phyloP scores from a whole-genome alignment of 1,284 basidiomycete species.

The Apiotrichum mycotoxinovorans region DNA sequence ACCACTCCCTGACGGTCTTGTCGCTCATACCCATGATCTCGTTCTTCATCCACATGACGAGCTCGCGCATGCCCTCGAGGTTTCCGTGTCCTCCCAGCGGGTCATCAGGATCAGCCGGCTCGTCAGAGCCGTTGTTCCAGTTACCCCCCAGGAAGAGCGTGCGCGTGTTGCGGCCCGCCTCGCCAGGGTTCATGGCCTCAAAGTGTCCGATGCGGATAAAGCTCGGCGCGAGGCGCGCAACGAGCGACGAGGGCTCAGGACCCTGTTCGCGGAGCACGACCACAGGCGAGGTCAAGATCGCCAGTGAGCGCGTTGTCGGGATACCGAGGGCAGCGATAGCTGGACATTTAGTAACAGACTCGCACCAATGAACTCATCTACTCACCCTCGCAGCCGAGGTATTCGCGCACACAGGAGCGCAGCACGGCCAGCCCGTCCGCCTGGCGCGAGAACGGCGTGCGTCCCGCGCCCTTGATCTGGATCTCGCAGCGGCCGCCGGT shows the following conservation, averaged over 20 bases:
- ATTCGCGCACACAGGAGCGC: conserved; percentile 88
- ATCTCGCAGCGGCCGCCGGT: conserved; percentile 67
- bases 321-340: conserved; percentile 83
- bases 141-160: conserved; percentile 57
- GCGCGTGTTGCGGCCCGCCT: conserved; percentile 43
- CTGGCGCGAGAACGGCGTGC: conserved; percentile 85
- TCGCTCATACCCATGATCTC: conserved; percentile 52
- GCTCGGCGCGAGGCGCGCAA: conserved; percentile 79
- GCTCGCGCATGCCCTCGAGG: conserved; percentile 65
- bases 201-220: conserved; percentile 92
- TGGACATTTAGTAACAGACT: conserved; percentile 40
- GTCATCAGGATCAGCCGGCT: conserved; percentile 18
- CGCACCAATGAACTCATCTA: background rate
- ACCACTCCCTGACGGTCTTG: conserved; percentile 67
- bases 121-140: conserved; percentile 51
- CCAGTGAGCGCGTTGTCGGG: conserved; percentile 82
- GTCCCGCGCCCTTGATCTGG: conserved; percentile 89
- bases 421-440: conserved; percentile 93
- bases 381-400: conserved; percentile 75
- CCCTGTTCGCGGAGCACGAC: conserved; percentile 73
- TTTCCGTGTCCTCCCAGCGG: conserved; percentile 57
- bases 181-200: conserved; percentile 74
- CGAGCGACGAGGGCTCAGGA: conserved; percentile 69
- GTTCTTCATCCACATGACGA: conserved; percentile 69
- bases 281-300: conserved; percentile 69